Evolutionary conservation across 208 protist species (phyloP), one percentile per base, ranked within the genome.

Genomic region (Trypanosoma caninum): DNA sequence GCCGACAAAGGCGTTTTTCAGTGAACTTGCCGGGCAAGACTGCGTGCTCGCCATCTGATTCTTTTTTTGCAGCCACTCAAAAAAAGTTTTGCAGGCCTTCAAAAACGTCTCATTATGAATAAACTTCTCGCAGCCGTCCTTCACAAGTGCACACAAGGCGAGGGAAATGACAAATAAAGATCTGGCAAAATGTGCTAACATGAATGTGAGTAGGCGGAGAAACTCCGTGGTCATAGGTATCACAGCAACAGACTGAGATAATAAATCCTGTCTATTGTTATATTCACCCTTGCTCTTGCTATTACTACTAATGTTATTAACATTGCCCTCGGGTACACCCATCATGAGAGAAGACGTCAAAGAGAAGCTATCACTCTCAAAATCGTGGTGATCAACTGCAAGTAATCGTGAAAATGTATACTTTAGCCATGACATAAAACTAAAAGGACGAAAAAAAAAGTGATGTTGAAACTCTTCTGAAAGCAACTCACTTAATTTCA

Each of bases 381-480:
- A n/a, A 27, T 41, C 35, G 4, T 59, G 23, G 14, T 55, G 27
- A 50, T 47, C 7, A 41, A 35, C 20, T 28, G n/a, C 23, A 14
- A 77, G 67, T 34, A 93, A 50, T 35, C 74, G 78, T 14, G 25
- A 47, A 7, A 93, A 27, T 14, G 75, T 68, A 45, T 67, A 72
- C 41, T 77, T 55, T 59, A 93, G 67, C 89, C 89, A 95, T 28
- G 79, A 81, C 6, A 52, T 55, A 52, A 86, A 81, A 37, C 56
- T 76, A 23, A 74, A 73, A 3, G 86, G 89, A 6, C 69, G 74
- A n/a, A 47, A 61, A 5, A 63, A n/a, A n/a, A 67, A 50, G 67
- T 82, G 91, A 54, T 82, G 79, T 13, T 85, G 85, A 65, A 91
- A 90, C 66, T 93, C 89, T 2, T 35, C 65, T 0, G 79, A 62